A percentile compares a stretch with the other conserved stretches of the same genome.
Conservation (phyloP, 768 basidiomycete genomes). For the Auricularia cornea region DNA sequence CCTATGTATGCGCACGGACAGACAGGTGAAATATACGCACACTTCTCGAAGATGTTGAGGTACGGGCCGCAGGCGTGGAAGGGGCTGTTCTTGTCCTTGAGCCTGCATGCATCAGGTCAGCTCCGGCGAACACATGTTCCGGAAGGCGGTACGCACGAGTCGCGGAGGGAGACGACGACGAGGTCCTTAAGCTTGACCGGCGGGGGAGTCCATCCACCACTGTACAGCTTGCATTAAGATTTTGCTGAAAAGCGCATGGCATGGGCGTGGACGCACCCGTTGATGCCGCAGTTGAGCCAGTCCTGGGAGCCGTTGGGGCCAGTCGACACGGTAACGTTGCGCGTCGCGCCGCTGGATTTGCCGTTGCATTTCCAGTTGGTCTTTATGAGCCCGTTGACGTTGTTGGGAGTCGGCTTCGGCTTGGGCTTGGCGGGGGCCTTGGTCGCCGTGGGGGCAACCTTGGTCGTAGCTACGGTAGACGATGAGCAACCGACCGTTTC, state of each 20-base stretch:
- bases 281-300: background rate
- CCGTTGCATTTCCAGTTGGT: background rate
- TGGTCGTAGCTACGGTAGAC: background rate
- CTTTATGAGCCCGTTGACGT: background rate
- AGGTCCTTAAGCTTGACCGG: conserved; percentile 42
- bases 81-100: conserved; percentile 40
- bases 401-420: background rate
- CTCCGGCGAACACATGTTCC: background rate
- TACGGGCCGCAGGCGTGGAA: conserved; percentile 50
- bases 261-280: background rate
- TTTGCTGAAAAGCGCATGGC: conserved; percentile 20
- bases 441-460: background rate
- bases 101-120: background rate
- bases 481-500: background rate
- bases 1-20: too few species aligned
- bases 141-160: conserved; percentile 21
- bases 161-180: background rate
- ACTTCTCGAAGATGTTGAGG: conserved; percentile 49
- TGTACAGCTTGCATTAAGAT: conserved; percentile 62
- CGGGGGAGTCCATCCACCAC: conserved; percentile 80
- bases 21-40: background rate
- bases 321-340: background rate
- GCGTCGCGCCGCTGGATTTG: background rate
- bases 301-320: background rate
- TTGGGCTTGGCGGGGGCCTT: background rate